These are phyloP conservation scores for Colletotrichum camelliae DNA, from an alignment of 2,329 filamentous ascomycete species.

Conservation along the genomic window DNA sequence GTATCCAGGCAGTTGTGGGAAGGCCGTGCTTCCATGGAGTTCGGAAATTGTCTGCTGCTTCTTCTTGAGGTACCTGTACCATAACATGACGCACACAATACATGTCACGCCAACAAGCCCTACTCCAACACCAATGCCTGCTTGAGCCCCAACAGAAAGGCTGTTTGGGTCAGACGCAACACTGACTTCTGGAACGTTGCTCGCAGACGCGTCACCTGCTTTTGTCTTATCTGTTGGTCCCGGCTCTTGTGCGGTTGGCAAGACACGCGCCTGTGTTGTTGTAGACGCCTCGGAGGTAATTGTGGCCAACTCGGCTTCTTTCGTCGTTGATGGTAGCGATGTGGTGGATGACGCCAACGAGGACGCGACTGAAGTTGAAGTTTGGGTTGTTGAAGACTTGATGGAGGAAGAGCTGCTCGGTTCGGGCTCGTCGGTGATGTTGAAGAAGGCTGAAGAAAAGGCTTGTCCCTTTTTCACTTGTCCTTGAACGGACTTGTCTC, in stretches of 20 bases:
- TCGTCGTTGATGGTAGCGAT: rapidly evolving
- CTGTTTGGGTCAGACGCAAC: background rate
- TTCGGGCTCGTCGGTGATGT: constrained; percentile 24
- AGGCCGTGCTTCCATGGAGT: background rate
- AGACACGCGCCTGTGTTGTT: background rate
- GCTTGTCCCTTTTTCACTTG: background rate
- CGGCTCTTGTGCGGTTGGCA: background rate
- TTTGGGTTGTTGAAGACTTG: background rate
- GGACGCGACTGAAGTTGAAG: background rate
- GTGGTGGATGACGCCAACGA: rapidly evolving
- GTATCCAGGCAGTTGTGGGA: background rate
- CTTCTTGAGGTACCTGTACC: background rate
- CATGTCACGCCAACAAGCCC: background rate
- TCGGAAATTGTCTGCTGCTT: background rate
- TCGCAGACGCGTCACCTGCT: background rate
- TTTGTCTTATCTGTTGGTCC: background rate
- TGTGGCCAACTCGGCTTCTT: background rate
- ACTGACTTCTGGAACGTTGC: background rate
- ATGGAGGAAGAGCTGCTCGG: background rate
- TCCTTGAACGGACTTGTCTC: constrained; percentile 11
- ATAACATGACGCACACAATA: background rate
- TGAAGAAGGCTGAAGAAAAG: constrained; percentile 19
- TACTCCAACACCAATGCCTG: background rate
- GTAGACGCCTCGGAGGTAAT: rapidly evolving
- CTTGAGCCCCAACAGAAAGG: background rate